These are phyloP conservation scores for Wallacemonas sp. DNA, from an alignment of 208 protist genomes.

Conservation along the genomic window DNA sequence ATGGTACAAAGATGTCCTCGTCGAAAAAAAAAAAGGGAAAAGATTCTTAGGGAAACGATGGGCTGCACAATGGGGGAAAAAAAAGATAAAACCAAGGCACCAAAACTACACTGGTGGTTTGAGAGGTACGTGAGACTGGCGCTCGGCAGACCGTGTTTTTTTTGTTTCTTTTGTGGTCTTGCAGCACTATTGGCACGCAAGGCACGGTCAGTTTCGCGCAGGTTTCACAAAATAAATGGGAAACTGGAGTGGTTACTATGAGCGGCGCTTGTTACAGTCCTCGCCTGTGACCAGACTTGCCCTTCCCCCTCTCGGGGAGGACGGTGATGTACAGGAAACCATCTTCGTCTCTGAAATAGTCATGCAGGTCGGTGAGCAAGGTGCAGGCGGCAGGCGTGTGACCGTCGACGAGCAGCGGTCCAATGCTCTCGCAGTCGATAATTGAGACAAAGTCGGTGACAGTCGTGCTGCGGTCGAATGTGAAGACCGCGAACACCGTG, in stretches of 20 bases:
- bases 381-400: conserved; percentile 18
- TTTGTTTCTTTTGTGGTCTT: too few species aligned
- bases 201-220: background rate
- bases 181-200: too few species aligned
- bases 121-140: too few species aligned
- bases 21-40: too few species aligned
- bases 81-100: too few species aligned
- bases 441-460: conserved; percentile 13
- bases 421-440: background rate
- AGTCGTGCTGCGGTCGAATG: conserved; percentile 22
- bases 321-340: conserved; percentile 30
- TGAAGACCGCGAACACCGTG: conserved; percentile 22
- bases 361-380: conserved; percentile 27
- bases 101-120: too few species aligned
- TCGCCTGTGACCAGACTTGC: background rate
- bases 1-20: too few species aligned
- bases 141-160: too few species aligned
- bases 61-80: too few species aligned
- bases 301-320: conserved; percentile 19
- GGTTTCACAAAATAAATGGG: background rate
- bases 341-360: conserved; percentile 22
- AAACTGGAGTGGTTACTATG: too few species aligned
- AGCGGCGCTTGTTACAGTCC: background rate
- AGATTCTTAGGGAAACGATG: too few species aligned
- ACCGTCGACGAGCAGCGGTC: conserved; percentile 26